phyloP scores from a whole-genome alignment of 805 yeast species.

The Ogataea paradorogensis region DNA sequence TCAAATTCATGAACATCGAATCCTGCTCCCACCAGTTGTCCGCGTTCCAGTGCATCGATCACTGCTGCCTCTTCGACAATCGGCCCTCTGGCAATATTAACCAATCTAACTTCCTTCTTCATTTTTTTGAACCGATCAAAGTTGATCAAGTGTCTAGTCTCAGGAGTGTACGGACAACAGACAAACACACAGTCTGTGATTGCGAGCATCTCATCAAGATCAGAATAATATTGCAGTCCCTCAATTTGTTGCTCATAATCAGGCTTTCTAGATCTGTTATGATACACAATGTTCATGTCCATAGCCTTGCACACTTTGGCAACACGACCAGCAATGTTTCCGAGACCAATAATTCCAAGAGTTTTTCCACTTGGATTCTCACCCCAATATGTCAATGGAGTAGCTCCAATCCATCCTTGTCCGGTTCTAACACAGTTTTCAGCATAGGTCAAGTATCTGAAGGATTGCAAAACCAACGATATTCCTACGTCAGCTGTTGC shows the following conservation, averaged over 20 bases:
- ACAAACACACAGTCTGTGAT: slow-evolving; percentile 34
- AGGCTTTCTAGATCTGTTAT: slow-evolving; percentile 35
- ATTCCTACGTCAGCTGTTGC: slow-evolving; percentile 42
- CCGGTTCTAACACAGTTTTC: slow-evolving; percentile 38
- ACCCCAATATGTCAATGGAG: slow-evolving; percentile 31
- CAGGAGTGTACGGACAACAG: slow-evolving; percentile 39
- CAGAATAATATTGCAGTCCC: slow-evolving; percentile 30
- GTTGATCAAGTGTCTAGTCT: slow-evolving; percentile 38
- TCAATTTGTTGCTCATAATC: slow-evolving; percentile 31
- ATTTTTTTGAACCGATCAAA: slow-evolving; percentile 30
- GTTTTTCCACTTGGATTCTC: slow-evolving; percentile 42
- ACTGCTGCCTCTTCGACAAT: slow-evolving; percentile 39
- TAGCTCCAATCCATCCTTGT: slow-evolving; percentile 31
- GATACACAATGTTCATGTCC: slow-evolving; percentile 44
- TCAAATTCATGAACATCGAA: slow-evolving; percentile 44
- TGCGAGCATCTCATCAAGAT: slow-evolving; percentile 29
- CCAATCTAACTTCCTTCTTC: slow-evolving; percentile 30
- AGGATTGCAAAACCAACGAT: slow-evolving; percentile 32
- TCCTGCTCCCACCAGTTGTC: slow-evolving; percentile 42
- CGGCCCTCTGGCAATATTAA: slow-evolving; percentile 41
- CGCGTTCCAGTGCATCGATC: slow-evolving; percentile 38
- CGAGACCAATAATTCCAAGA: slow-evolving; percentile 46
- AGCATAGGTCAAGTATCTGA: slow-evolving; percentile 37
- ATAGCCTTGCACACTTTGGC: slow-evolving; percentile 41
- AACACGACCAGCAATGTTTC: slow-evolving; percentile 44